Evolutionary conservation across 805 yeast genomes (phyloP).

Genomic region (Starmerella tilneyi): DNA sequence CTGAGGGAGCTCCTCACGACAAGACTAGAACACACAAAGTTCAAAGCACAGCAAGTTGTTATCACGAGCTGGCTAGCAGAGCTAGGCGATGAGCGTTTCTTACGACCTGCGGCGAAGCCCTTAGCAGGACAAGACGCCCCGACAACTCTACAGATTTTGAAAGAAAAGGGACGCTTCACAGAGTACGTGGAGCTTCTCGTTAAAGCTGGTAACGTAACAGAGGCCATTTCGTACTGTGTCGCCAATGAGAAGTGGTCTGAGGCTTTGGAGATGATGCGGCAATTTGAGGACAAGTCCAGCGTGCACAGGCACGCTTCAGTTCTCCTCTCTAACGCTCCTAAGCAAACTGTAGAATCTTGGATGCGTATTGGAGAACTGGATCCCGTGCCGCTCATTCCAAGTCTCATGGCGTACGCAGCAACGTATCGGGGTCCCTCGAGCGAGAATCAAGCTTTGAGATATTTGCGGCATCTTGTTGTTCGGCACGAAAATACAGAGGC

Average conservation of each 20-base stretch:
- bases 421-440: constrained; percentile 32
- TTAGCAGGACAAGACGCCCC: constrained; percentile 46
- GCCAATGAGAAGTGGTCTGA: constrained; percentile 62
- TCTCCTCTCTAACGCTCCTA: constrained; percentile 57
- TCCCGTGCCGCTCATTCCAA: constrained; percentile 59
- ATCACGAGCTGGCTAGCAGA: constrained; percentile 61
- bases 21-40: constrained; percentile 22
- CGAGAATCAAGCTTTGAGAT: constrained; percentile 57
- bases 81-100: constrained; percentile 39
- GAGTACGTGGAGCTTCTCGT: constrained; percentile 61
- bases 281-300: constrained; percentile 34
- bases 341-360: constrained; percentile 70
- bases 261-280: constrained; percentile 46
- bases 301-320: constrained; percentile 63
- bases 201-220: constrained; percentile 55
- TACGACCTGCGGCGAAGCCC: constrained; percentile 33
- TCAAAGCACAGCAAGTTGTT: constrained; percentile 40
- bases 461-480: constrained; percentile 44
- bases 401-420: constrained; percentile 56
- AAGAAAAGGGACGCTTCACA: constrained; percentile 52
- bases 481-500: constrained; percentile 30
- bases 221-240: constrained; percentile 59
- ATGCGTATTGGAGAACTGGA: constrained; percentile 45
- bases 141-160: constrained; percentile 62
- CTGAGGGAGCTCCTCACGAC: constrained; percentile 27